phyloP scores from a whole-genome alignment of 1,139 yeast genomes.

The Barnettozyma hawaiiensis region DNA sequence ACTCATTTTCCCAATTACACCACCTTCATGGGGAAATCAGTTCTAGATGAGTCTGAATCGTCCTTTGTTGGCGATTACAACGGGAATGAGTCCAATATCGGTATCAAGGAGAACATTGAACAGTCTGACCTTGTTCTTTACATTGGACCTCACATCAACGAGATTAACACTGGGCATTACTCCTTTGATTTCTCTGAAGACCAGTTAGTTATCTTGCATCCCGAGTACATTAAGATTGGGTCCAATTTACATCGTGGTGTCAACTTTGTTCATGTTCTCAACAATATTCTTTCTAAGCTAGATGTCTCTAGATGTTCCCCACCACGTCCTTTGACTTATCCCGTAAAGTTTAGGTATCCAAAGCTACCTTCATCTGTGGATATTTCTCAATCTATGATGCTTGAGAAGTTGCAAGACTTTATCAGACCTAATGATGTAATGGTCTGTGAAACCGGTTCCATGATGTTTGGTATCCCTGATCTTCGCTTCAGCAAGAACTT shows the following conservation, averaged over 20 bases:
- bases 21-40: conserved; percentile 52
- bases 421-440: conserved; percentile 61
- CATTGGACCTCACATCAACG: conserved; percentile 46
- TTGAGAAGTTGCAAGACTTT: conserved; percentile 30
- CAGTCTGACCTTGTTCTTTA: conserved; percentile 43
- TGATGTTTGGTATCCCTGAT: conserved; percentile 71
- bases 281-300: conserved; percentile 32
- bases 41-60: conserved; percentile 53
- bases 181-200: conserved; percentile 28
- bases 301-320: conserved; percentile 31
- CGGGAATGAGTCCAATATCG: conserved; percentile 45
- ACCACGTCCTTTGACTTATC: conserved; percentile 13
- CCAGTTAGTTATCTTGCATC: conserved; percentile 30
- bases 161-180: conserved; percentile 50
- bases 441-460: conserved; percentile 75
- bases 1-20: conserved; percentile 42
- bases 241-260: conserved; percentile 34
- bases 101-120: conserved; percentile 37
- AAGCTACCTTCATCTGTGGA: conserved; percentile 22
- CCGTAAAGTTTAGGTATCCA: conserved; percentile 21
- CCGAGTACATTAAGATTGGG: conserved; percentile 42
- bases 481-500: conserved; percentile 49
- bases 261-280: conserved; percentile 44
- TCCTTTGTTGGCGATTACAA: conserved; percentile 61
- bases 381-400: conserved; percentile 24